These are phyloP conservation scores for Cephalotrichum gorgonifer DNA, from an alignment of 2,329 filamentous ascomycete genomes.

Conservation along the genomic window DNA sequence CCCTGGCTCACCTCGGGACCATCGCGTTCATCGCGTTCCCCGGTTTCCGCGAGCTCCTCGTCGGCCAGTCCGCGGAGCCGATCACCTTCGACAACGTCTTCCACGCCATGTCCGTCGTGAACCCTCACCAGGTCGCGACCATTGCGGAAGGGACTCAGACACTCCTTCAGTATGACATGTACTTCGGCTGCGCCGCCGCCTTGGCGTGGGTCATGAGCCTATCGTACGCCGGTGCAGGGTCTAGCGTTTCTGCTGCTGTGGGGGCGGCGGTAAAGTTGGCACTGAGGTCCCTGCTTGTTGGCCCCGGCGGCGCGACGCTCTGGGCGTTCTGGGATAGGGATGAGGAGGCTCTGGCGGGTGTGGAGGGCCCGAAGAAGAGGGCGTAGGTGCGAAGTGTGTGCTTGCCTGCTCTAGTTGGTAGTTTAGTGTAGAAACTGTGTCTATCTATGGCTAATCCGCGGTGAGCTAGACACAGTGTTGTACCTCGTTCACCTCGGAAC, in stretches of 20 bases:
- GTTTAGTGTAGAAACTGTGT: too few relatives aligned
- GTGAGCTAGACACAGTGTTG: too few relatives aligned
- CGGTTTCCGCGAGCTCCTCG: not conserved
- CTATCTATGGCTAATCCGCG: too few relatives aligned
- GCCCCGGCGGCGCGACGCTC: slow-evolving; percentile 10
- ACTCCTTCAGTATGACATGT: slow-evolving; percentile 14
- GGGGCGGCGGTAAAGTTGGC: slow-evolving; percentile 2
- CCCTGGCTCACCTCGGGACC: slow-evolving; percentile 4
- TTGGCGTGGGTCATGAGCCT: slow-evolving; percentile 8
- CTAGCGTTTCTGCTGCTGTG: not conserved
- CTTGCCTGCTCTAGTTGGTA: too few relatives aligned
- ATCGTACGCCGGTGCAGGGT: slow-evolving; percentile 2
- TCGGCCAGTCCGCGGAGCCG: not conserved
- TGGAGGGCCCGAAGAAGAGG: not conserved
- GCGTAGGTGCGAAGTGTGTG: too few relatives aligned
- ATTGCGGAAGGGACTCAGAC: slow-evolving; percentile 8
- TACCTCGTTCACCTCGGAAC: too few relatives aligned
- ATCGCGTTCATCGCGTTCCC: slow-evolving; percentile 6
- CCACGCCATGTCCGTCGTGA: slow-evolving; percentile 7
- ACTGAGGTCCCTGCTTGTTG: slow-evolving; percentile 7
- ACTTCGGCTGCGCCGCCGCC: slow-evolving; percentile 8
- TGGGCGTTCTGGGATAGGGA: slow-evolving; percentile 12
- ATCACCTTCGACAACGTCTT: slow-evolving; percentile 8
- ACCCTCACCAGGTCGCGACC: not conserved
- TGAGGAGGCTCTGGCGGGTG: slow-evolving; percentile 1